phyloP scores from a whole-genome alignment of 352 stramenopile species.

The Phytophthora pini region DNA sequence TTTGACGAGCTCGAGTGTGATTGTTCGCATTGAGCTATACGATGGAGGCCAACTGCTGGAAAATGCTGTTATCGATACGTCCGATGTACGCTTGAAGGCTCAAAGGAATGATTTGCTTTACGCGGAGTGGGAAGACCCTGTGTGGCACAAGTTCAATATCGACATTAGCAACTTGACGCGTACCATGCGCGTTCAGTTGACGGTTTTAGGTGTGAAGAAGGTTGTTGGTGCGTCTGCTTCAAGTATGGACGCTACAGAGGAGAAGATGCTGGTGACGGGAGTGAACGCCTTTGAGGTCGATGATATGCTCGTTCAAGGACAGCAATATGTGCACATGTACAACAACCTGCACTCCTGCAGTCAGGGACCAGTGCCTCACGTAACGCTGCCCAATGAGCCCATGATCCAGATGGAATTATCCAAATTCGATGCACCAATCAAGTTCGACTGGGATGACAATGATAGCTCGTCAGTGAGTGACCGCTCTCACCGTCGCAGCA shows the following conservation, averaged over 20 bases:
- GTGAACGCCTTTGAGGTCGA: conserved; percentile 88
- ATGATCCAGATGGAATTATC: conserved; percentile 78
- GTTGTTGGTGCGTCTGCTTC: conserved; percentile 50
- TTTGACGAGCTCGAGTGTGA: conserved; percentile 66
- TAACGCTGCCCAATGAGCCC: conserved; percentile 69
- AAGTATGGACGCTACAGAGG: conserved; percentile 49
- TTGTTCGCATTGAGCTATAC: conserved; percentile 82
- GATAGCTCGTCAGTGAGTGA: conserved; percentile 34
- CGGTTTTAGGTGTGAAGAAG: conserved; percentile 77
- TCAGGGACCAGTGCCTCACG: conserved; percentile 76
- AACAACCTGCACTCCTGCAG: conserved; percentile 81
- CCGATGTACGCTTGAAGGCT: conserved; percentile 72
- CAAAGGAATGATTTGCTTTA: conserved; percentile 79
- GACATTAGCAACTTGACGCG: conserved; percentile 71
- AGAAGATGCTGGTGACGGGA: conserved; percentile 82
- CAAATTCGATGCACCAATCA: conserved; percentile 67
- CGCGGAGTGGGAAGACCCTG: conserved; percentile 73
- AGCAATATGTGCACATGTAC: conserved; percentile 82
- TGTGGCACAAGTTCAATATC: conserved; percentile 85
- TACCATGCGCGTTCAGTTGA: conserved; percentile 82
- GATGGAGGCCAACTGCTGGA: conserved; percentile 79
- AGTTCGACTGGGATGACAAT: conserved; percentile 74
- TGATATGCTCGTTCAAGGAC: conserved; percentile 63
- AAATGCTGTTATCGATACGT: conserved; percentile 70
- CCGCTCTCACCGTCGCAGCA: conserved; percentile 54